Base-by-base conservation (phyloP, 2,329 filamentous ascomycete genomes). In the Paracamarosporium sp. region DNA sequence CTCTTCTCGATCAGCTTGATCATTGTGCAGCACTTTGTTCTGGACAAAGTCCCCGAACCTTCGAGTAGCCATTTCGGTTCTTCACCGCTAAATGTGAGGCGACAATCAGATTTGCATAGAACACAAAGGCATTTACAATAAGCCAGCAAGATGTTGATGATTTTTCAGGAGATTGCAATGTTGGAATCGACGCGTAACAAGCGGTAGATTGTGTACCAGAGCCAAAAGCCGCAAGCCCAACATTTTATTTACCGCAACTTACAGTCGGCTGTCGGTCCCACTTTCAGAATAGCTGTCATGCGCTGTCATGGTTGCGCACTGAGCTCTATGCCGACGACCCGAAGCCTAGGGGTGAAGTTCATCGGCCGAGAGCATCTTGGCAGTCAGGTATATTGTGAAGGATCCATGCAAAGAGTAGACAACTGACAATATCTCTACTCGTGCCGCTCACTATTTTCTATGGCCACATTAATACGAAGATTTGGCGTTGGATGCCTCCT, bases 11-110 rank as follows among this genome's bases (percentile, higher is more conserved):
- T 60, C 53, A 5, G 65, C 47, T 6, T 56, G 54, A 30, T 64
- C 63, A 46, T 43, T 56, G 33, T 60, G 61, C n/a, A 68, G 56
- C 15, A 64, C 44, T 40, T 54, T 64, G 43, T 27, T 53, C 7
- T 40, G 50, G 47, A 58, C 9, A 17, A 33, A 58, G 13, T 46
- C 24, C 25, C 36, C 36, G 7, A 50, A 24, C 36, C n/a, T 53
- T 12, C 28, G 15, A 7, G 30, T 7, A 28, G 38, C 31, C 41
- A 57, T 57, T 9, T 4, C 9, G 15, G 11, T 24, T 17, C 27
- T 45, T 24, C 36, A 31, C 40, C 25, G 52, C 31, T 8, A 25
- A 22, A 43, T 30, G n/a, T 15, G 17, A 13, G 17, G 13, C 25
- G 25, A 27, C 9, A 20, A 5, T n/a, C 25, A n/a, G 1, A 30